A percentile compares a stretch with the other conserved stretches of the same genome.
Conservation (phyloP, 2,329 filamentous ascomycete species). For the Ascochyta koolunga region DNA sequence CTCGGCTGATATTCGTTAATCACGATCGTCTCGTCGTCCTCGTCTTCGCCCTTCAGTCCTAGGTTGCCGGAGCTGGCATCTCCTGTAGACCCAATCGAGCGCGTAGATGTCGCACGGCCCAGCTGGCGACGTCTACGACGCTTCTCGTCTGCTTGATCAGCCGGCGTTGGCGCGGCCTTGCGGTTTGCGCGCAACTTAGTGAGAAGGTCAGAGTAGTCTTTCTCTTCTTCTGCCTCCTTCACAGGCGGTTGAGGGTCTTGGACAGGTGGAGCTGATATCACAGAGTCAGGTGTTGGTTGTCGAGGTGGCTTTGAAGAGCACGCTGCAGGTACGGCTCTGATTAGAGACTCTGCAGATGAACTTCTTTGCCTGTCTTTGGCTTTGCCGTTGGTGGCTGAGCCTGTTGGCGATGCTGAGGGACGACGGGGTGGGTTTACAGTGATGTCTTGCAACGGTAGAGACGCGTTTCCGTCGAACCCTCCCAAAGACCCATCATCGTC, state of each 20-base stretch:
- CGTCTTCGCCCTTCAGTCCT: conserved; percentile 24
- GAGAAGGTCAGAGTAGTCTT: conserved; percentile 42
- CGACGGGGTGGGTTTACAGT: conserved; percentile 40
- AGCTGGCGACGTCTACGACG: conserved; percentile 33
- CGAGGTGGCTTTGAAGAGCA: conserved; percentile 17
- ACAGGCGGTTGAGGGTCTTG: conserved; percentile 14
- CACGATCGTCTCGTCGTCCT: conserved; percentile 24
- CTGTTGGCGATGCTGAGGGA: conserved; percentile 36
- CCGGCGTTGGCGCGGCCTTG: conserved; percentile 28
- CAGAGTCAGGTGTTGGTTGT: conserved; percentile 34
- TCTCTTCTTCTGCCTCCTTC: conserved; percentile 28
- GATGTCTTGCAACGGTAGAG: conserved; percentile 38
- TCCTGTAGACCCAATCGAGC: conserved; percentile 37
- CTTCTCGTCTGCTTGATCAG: conserved; percentile 29
- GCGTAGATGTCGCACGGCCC: conserved; percentile 40
- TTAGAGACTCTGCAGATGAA: conserved; percentile 30
- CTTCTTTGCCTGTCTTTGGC: conserved; percentile 23
- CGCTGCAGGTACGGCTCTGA: conserved; percentile 25
- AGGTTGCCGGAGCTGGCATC: conserved; percentile 30
- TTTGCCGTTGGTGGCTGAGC: conserved; percentile 16
- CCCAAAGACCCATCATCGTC: conserved; percentile 18
- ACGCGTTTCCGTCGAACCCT: conserved; percentile 31
- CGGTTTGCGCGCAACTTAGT: conserved; percentile 40
- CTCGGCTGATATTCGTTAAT: conserved; percentile 42
- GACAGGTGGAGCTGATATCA: conserved; percentile 26